Evolutionary conservation across 805 yeast species (phyloP).

Genomic region (Candida koratica): DNA sequence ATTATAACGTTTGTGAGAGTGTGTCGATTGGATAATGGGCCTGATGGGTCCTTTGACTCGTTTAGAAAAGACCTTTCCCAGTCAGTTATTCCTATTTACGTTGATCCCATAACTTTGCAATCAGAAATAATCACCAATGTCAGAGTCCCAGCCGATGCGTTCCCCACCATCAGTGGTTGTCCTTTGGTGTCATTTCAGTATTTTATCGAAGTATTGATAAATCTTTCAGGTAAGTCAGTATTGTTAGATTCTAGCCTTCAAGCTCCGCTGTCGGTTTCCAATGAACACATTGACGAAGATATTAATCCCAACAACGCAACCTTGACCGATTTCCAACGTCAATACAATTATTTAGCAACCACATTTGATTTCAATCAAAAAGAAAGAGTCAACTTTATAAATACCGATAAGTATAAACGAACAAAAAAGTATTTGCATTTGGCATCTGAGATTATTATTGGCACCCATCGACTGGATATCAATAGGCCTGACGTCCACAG

Average conservation of each 20-base stretch:
- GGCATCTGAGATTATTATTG: slow-evolving; percentile 75
- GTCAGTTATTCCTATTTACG: slow-evolving; percentile 66
- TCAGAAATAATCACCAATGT: slow-evolving; percentile 60
- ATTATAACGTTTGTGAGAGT: slow-evolving; percentile 78
- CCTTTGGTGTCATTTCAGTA: slow-evolving; percentile 77
- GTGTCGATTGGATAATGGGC: slow-evolving; percentile 58
- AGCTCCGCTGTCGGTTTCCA: slow-evolving; percentile 9
- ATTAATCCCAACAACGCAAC: not conserved
- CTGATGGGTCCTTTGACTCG: slow-evolving; percentile 60
- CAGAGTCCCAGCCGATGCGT: slow-evolving; percentile 77
- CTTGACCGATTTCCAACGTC: slow-evolving; percentile 20
- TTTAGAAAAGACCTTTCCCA: slow-evolving; percentile 84
- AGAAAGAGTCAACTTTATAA: slow-evolving; percentile 49
- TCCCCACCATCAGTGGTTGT: slow-evolving; percentile 76
- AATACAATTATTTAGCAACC: slow-evolving; percentile 21
- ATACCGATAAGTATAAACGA: slow-evolving; percentile 75
- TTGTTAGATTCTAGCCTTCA: slow-evolving; percentile 23
- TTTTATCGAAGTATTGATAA: slow-evolving; percentile 78
- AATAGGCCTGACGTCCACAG: slow-evolving; percentile 2
- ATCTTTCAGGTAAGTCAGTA: slow-evolving; percentile 60
- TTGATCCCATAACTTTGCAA: slow-evolving; percentile 61
- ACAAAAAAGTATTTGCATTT: slow-evolving; percentile 75
- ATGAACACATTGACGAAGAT: slow-evolving; percentile 7
- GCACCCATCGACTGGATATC: slow-evolving; percentile 59
- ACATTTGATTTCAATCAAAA: slow-evolving; percentile 22